Base-by-base conservation (phyloP, 768 basidiomycete species). In the Leucocoprinus sp. region DNA sequence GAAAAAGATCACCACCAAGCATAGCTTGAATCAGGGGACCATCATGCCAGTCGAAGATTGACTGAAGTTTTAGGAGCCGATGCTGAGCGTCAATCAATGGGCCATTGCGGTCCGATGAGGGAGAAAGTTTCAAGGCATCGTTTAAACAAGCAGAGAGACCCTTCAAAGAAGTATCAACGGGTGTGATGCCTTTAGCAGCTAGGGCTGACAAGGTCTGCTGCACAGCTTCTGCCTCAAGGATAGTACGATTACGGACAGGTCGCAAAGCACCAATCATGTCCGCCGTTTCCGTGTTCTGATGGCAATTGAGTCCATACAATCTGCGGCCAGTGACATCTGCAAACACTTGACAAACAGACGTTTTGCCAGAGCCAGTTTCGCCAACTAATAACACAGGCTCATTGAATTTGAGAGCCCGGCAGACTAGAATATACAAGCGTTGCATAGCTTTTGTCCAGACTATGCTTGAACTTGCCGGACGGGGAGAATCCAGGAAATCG, bases 281-380 rank as follows among this genome's bases (percentile, higher is more conserved):
- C 8, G 93, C 90, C 0, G 95, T 96, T 66, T 99, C 96, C 21
- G 93, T 98, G 58, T 96, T 97, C 62, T 96, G 93, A 60, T 99
- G 96, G 56, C 96, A 98, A 54, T 90, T 98, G 52, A 99, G 75
- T 3, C 80, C 71, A 53, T 83, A 68, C 21, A 99, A 68, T 27
- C 60, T 66, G 55, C 78, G 79, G 19, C 64, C 63, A 18, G 75
- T 64, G 1, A 79, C 78, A 35, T 82, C 74, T 0, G 96, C 86
- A 52, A 85, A 84, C 4, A 92, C 67, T 58, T 98, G 91, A 57
- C 95, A 97, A 31, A 97, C 84, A 1, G 95, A 96, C 0, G 96
- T 99, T 65, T 99, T 99, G 12, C 96, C 96, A 3, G 86, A 88
- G 11, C 96, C 96, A 0, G 96, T 98, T 63, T 98, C 95, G 0